Evolutionary conservation across 495 filamentous ascomycete species (phyloP), one percentile per base, ranked within the genome.

Genomic region (Aspergillus baeticus): DNA sequence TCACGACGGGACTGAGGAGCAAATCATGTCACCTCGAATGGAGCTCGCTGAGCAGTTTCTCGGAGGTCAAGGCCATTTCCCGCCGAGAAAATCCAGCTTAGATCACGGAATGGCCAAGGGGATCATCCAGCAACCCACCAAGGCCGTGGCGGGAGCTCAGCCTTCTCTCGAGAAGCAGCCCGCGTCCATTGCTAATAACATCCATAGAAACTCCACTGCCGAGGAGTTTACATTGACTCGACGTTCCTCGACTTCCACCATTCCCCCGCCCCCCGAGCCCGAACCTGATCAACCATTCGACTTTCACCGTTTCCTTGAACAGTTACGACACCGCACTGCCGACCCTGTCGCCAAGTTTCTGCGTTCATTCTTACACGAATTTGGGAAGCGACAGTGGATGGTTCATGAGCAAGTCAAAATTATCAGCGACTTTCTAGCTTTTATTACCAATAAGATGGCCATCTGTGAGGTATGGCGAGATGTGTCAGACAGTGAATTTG

Each of bases 371-470:
- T 77, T 99, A 11, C 80, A 83, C 34, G 94, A 98, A 69, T 99
- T 99, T 73, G 90, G 87, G 10, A 99, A 99, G 73, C 90, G 91
- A 62, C 95, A 97, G 70, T 99, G 94, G 94, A 95, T 96, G 92
- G 94, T 96, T 7, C 94, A 98, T 65, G 94, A 99, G 71, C 94
- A 99, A 69, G 92, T 96, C 59, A 99, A 99, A 69, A 96, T 99
- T 42, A 93, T 99, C 56, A 85, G 90, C 52, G 94, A 99, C 66
- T 99, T 99, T 64, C 77, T 99, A 36, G 81, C 89, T n/a, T 99
- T 99, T 61, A 99, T 99, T 55, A 88, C 90, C 37, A 96, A 94
- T 70, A 97, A 96, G 72, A 99, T 99, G 94, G 91, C 87, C n/a
- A 83, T 89, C 60, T 99, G 94, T 64, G 94, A 99, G 54, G 89